Evolutionary conservation across 2,329 filamentous ascomycete species (phyloP).

Genomic region (Lomentospora prolificans): DNA sequence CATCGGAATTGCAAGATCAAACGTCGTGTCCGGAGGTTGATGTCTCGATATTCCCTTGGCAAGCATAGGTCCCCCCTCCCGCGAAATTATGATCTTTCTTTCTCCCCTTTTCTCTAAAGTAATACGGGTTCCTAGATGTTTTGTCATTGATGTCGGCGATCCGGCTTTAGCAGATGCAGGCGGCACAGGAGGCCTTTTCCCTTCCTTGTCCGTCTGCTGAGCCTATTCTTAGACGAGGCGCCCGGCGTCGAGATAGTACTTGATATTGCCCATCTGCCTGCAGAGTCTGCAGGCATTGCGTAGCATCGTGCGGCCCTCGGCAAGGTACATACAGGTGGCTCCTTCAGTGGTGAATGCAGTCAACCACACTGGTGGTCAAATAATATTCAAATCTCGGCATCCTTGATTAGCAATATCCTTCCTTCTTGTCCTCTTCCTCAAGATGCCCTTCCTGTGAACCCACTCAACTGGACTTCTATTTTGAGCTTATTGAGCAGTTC

Average conservation of each 20-base stretch:
- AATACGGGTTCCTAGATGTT: too few relatives aligned
- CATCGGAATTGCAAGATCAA: neutral
- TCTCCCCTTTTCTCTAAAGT: too few relatives aligned
- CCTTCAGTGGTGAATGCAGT: neutral
- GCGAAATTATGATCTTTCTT: too few relatives aligned
- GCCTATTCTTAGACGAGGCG: slow-evolving; percentile 2
- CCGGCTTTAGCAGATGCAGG: neutral
- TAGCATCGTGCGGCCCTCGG: neutral
- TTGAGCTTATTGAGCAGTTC: neutral
- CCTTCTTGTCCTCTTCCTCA: neutral
- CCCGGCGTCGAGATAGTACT: too few relatives aligned
- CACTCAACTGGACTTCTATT: neutral
- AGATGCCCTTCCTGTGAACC: neutral
- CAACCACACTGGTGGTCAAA: neutral
- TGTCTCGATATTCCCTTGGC: too few relatives aligned
- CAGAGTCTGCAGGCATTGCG: neutral
- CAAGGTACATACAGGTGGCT: neutral
- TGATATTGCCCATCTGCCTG: neutral
- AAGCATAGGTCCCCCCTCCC: too few relatives aligned
- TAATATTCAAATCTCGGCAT: neutral
- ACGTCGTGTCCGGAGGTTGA: neutral
- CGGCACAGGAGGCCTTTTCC: neutral
- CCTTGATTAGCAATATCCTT: neutral
- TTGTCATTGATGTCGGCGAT: neutral
- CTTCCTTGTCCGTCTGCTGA: neutral